Percentiles rank a stretch among this genome's conserved stretches.
Evolutionary conservation across 2,329 filamentous ascomycete species (phyloP).

Genomic region (Nemania serpens): DNA sequence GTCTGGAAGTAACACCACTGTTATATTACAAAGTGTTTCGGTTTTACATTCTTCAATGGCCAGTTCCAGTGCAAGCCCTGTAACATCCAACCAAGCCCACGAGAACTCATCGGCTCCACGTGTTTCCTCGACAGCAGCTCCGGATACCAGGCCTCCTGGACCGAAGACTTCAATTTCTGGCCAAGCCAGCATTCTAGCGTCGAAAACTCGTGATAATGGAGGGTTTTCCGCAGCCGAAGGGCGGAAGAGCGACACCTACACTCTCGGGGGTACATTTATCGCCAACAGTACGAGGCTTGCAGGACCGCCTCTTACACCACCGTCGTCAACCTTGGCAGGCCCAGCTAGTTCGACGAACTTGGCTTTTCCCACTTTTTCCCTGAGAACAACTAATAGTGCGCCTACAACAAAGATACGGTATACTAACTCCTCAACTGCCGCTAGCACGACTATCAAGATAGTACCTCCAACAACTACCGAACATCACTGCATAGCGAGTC

Average conservation of each 20-base stretch:
- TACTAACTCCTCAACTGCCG: conserved; percentile 13
- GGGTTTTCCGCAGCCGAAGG: neutral
- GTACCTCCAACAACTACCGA: conserved; percentile 18
- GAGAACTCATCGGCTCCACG: conserved; percentile 4
- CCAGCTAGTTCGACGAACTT: conserved; percentile 12
- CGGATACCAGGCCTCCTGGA: neutral
- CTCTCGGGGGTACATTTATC: conserved; percentile 16
- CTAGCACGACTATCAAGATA: conserved; percentile 14
- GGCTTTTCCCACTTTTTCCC: conserved; percentile 11
- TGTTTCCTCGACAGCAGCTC: neutral
- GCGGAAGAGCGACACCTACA: neutral
- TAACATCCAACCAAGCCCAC: neutral
- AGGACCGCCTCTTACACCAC: conserved; percentile 16
- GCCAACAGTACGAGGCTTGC: conserved; percentile 16
- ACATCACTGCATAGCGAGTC: conserved; percentile 29
- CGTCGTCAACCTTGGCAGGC: conserved; percentile 5
- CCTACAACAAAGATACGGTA: conserved; percentile 12
- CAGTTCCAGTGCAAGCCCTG: neutral
- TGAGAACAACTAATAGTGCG: conserved; percentile 4
- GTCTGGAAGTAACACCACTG: conserved; percentile 14
- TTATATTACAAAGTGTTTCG: neutral
- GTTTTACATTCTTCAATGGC: neutral
- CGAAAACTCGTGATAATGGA: neutral
- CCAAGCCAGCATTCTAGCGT: neutral
- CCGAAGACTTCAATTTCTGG: neutral